Conservation (phyloP, 306 rosid genomes). For the Malus orientalis region DNA sequence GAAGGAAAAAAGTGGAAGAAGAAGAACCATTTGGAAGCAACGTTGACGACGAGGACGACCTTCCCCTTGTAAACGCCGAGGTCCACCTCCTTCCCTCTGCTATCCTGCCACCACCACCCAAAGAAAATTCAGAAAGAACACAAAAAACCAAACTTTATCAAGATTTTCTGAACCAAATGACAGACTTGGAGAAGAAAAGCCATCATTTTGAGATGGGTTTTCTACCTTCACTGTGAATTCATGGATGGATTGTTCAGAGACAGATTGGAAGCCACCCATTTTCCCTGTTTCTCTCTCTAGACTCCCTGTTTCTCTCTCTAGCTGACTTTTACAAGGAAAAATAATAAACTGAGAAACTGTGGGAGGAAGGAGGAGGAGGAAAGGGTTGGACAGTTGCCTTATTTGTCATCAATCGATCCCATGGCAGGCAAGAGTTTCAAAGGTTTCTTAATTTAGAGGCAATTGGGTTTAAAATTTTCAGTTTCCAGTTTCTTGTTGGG, state of each 20-base stretch:
- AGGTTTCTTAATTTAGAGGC: neutral
- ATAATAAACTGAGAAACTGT: neutral
- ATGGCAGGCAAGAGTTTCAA: neutral
- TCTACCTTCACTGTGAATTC: slow-evolving; percentile 81
- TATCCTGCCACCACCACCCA: slow-evolving; percentile 41
- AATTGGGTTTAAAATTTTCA: neutral
- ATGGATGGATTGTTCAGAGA: slow-evolving; percentile 56
- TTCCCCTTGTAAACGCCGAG: slow-evolving; percentile 65
- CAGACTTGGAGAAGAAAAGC: neutral
- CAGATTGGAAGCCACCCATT: slow-evolving; percentile 77
- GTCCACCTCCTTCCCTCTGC: slow-evolving; percentile 60
- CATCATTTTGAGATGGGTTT: neutral
- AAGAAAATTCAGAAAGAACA: no score
- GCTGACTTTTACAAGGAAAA: neutral
- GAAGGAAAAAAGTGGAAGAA: neutral
- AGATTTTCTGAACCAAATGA: neutral
- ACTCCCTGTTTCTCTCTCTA: neutral
- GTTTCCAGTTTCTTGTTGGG: neutral
- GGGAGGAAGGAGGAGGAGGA: neutral
- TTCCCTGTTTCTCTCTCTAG: neutral
- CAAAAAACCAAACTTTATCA: neutral
- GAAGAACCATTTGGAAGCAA: slow-evolving; percentile 86
- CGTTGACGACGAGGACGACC: slow-evolving; percentile 80
- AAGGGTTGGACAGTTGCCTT: neutral
- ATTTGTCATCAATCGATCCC: neutral